Percentiles rank a stretch among this genome's conserved stretches.
These are phyloP conservation scores for Aspergillus carlsbadensis DNA, from an alignment of 495 filamentous ascomycete species.

Conservation along the genomic window DNA sequence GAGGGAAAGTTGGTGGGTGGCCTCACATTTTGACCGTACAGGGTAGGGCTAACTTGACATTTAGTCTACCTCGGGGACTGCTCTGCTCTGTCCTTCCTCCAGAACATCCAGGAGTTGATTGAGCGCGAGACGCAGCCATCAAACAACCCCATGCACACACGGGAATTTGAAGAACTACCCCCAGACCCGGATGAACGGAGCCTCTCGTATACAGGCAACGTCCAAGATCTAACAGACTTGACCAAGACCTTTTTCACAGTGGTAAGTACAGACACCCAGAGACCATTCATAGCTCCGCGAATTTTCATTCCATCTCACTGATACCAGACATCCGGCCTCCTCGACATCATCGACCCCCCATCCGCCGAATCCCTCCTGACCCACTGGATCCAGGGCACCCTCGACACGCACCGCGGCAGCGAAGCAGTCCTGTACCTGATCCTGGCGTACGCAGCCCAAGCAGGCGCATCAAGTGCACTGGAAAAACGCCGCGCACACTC, in stretches of 20 bases:
- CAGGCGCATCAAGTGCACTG: background rate
- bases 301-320: no score
- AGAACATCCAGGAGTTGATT: constrained; percentile 2
- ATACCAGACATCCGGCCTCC: no score
- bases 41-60: no score
- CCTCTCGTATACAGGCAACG: background rate
- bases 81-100: background rate
- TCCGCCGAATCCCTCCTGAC: background rate
- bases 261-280: no score
- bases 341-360: no score
- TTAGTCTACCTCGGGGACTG: constrained; percentile 1
- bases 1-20: no score
- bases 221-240: background rate
- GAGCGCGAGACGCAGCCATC: background rate
- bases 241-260: background rate
- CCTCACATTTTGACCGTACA: no score
- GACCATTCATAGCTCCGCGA: no score
- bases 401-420: background rate
- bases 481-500: background rate
- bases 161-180: background rate
- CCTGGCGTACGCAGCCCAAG: background rate
- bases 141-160: no score
- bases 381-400: background rate
- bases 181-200: background rate
- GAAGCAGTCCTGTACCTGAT: constrained; percentile 1